phyloP scores from a whole-genome alignment of 1,284 basidiomycete species.

The Trichosporon coremiiforme region DNA sequence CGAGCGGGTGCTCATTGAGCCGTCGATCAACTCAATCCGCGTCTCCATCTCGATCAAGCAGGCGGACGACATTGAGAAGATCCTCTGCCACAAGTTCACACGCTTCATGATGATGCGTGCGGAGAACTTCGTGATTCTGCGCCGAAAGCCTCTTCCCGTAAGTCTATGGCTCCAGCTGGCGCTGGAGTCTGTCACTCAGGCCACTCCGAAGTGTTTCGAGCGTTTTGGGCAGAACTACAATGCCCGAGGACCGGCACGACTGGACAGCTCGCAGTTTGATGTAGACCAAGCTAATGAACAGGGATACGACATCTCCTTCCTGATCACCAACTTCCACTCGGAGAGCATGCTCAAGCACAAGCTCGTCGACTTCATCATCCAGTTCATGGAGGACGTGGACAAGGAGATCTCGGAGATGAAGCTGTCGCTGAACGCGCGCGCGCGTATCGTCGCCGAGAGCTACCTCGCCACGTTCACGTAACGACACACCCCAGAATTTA shows the following conservation, averaged over 20 bases:
- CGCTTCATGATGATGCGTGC: conserved; percentile 99
- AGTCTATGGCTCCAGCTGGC: conserved; percentile 41
- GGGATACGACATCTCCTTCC: conserved; percentile 98
- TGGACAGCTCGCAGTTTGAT: no score
- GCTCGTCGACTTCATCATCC: conserved; percentile 99
- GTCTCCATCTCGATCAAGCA: conserved; percentile 98
- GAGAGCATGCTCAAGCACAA: conserved; percentile 99
- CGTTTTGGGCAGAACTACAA: no score
- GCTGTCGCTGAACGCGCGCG: conserved; percentile 82
- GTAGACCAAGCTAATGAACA: conserved; percentile 47
- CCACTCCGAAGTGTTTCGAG: no score
- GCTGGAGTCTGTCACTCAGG: neutral
- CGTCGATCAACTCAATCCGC: conserved; percentile 94
- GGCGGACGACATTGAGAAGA: conserved; percentile 97
- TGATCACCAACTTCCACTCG: conserved; percentile 95
- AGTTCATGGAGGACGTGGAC: conserved; percentile 98
- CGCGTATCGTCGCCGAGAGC: conserved; percentile 90
- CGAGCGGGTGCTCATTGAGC: conserved; percentile 94
- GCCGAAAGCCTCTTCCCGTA: conserved; percentile 88
- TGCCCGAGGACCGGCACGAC: no score
- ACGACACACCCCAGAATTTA: neutral
- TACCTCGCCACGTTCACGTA: conserved; percentile 47
- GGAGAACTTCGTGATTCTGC: conserved; percentile 93
- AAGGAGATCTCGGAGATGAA: conserved; percentile 66
- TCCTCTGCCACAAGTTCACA: conserved; percentile 98